A percentile compares a stretch with the other conserved stretches of the same genome.
These are phyloP conservation scores for Choiromyces venosus DNA, from an alignment of 495 filamentous ascomycete species.

Conservation along the genomic window DNA sequence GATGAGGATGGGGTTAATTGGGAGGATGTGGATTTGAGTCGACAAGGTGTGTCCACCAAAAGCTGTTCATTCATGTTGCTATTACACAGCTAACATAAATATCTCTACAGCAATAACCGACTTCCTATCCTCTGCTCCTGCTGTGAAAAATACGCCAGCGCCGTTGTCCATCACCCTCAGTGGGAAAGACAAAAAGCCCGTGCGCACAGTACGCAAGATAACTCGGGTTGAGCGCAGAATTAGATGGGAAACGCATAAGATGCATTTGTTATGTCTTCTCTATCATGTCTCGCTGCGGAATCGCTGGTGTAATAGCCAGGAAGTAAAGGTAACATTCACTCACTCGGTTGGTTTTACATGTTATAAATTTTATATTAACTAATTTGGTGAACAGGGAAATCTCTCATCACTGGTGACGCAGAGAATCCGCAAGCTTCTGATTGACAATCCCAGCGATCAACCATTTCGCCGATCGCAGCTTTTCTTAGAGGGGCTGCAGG, in stretches of 20 bases:
- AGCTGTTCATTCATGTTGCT: conserved; percentile 7
- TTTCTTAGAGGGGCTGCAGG: conserved; percentile 70
- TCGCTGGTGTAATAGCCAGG: conserved; percentile 77
- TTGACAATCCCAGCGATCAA: conserved; percentile 56
- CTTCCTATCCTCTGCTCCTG: conserved; percentile 31
- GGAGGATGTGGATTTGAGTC: conserved; percentile 60
- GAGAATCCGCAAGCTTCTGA: conserved; percentile 58
- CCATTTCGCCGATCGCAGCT: conserved; percentile 67
- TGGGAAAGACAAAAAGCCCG: conserved; percentile 39
- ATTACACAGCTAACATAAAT: conserved; percentile 27
- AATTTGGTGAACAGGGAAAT: conserved; percentile 42
- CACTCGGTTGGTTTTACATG: neutral
- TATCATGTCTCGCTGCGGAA: conserved; percentile 70
- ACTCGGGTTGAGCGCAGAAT: conserved; percentile 64
- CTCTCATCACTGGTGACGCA: conserved; percentile 58
- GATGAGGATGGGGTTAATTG: conserved; percentile 63
- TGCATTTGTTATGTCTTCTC: conserved; percentile 76
- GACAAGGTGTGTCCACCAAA: conserved; percentile 24
- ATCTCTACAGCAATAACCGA: conserved; percentile 22
- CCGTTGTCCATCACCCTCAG: conserved; percentile 29
- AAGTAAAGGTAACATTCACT: conserved; percentile 52
- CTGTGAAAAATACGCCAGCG: conserved; percentile 8
- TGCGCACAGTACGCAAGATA: conserved; percentile 52
- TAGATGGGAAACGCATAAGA: conserved; percentile 74
- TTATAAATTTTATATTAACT: conserved; percentile 7